phyloP scores from a whole-genome alignment of 371 early-diverging fungal genomes.

The Rhizoclosmatium hyalinum region DNA sequence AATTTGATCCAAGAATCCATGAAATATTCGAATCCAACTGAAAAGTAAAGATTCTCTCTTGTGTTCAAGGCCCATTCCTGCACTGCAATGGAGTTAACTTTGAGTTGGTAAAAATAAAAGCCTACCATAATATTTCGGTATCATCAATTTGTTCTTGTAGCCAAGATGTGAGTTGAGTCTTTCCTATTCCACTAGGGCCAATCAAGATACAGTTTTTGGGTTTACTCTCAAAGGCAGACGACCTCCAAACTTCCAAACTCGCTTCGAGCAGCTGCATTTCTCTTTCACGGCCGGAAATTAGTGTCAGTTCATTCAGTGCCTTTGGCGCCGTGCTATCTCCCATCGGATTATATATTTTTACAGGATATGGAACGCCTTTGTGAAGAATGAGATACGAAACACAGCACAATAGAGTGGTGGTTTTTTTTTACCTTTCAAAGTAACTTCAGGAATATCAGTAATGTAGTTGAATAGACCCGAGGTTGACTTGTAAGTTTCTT shows the following conservation, averaged over 20 bases:
- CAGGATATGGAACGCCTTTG: slow-evolving; percentile 24
- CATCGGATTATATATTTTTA: slow-evolving; percentile 23
- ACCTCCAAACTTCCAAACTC: slow-evolving; percentile 3
- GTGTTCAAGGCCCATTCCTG: slow-evolving; percentile 8
- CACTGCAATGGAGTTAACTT: neutral
- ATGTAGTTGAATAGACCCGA: neutral
- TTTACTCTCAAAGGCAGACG: neutral
- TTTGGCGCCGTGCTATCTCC: neutral
- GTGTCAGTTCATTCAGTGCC: neutral
- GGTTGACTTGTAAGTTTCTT: slow-evolving; percentile 16
- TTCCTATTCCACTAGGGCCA: slow-evolving; percentile 23
- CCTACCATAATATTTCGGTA: slow-evolving; percentile 19
- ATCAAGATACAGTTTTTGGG: slow-evolving; percentile 4
- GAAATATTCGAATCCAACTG: slow-evolving; percentile 13
- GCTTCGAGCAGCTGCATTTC: slow-evolving; percentile 7
- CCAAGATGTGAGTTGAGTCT: slow-evolving; percentile 22
- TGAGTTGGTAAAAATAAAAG: neutral
- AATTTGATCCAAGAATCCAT: slow-evolving; percentile 14
- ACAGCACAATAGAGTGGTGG: neutral
- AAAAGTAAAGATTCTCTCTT: slow-evolving; percentile 1
- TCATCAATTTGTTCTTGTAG: slow-evolving; percentile 25
- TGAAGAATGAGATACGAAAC: neutral
- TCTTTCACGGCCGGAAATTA: slow-evolving; percentile 8
- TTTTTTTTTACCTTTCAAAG: slow-evolving; percentile 15
- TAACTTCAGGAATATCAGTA: slow-evolving; percentile 1